These are phyloP conservation scores for Candida sp. DNA, from an alignment of 1,139 yeast species.

Conservation along the genomic window DNA sequence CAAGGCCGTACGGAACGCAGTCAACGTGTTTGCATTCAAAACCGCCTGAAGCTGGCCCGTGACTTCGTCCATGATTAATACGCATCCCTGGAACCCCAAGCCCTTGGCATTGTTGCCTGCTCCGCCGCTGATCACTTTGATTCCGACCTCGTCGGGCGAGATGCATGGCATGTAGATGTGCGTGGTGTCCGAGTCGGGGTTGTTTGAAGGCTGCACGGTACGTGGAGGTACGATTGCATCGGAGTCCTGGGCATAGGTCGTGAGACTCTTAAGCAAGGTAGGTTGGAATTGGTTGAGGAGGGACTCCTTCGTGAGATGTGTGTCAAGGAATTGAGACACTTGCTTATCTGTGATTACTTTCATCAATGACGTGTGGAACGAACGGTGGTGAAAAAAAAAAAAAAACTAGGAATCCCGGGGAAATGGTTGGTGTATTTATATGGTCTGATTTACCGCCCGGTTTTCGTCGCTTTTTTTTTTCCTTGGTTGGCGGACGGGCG, in stretches of 20 bases:
- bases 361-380: constrained; percentile 19
- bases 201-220: constrained; percentile 30
- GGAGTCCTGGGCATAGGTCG: constrained; percentile 24
- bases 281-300: constrained; percentile 31
- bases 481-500: no score
- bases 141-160: constrained; percentile 49
- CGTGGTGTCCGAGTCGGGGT: constrained; percentile 34
- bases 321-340: constrained; percentile 21
- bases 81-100: constrained; percentile 56
- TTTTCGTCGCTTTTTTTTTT: background rate
- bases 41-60: constrained; percentile 59
- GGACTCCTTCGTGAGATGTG: constrained; percentile 19
- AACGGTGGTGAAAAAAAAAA: background rate
- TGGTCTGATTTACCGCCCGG: background rate
- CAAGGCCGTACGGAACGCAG: constrained; percentile 73
- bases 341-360: constrained; percentile 31
- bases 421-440: background rate
- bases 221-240: constrained; percentile 40
- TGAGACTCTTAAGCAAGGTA: constrained; percentile 26
- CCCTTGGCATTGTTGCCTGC: constrained; percentile 35
- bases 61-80: constrained; percentile 50
- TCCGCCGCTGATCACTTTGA: constrained; percentile 56
- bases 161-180: constrained; percentile 72
- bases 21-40: constrained; percentile 60
- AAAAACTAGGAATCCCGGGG: background rate